phyloP scores from a whole-genome alignment of 2,329 filamentous ascomycete species.

The Tricladium varicosporioides region DNA sequence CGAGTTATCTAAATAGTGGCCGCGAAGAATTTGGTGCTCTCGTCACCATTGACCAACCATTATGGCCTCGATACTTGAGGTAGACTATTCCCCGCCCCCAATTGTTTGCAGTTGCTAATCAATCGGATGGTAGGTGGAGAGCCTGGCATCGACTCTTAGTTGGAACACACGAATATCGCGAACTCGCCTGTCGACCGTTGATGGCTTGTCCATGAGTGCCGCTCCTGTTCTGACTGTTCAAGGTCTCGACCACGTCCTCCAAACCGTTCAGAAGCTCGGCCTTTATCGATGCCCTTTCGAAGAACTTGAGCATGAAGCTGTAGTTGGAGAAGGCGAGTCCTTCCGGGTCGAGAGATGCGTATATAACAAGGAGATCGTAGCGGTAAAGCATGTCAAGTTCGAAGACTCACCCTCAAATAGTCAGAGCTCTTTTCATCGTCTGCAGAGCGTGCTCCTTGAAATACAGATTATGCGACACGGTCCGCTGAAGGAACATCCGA shows the following conservation, averaged over 20 bases:
- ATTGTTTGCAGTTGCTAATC: too few species aligned
- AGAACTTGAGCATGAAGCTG: neutral
- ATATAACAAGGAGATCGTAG: neutral
- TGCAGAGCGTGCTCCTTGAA: neutral
- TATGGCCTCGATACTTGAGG: neutral
- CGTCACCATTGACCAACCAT: too few species aligned
- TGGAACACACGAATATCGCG: neutral
- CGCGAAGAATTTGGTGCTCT: too few species aligned
- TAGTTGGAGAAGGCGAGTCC: neutral
- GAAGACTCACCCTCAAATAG: neutral
- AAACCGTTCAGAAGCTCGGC: neutral
- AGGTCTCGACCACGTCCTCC: neutral
- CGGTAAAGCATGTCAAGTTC: neutral
- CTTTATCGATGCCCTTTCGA: constrained; percentile 1
- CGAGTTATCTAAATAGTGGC: too few species aligned
- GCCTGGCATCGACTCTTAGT: neutral
- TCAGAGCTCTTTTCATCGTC: neutral
- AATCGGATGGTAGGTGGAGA: neutral
- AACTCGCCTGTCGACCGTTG: neutral
- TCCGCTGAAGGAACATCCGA: neutral
- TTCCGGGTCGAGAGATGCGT: neutral
- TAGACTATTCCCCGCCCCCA: neutral
- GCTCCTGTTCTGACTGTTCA: neutral
- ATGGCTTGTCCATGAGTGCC: neutral
- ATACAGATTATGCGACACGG: constrained; percentile 1